A percentile compares a stretch with the other conserved stretches of the same genome.
These are phyloP conservation scores for Beauveria sp. DNA, from an alignment of 2,329 filamentous ascomycete genomes.

Conservation along the genomic window DNA sequence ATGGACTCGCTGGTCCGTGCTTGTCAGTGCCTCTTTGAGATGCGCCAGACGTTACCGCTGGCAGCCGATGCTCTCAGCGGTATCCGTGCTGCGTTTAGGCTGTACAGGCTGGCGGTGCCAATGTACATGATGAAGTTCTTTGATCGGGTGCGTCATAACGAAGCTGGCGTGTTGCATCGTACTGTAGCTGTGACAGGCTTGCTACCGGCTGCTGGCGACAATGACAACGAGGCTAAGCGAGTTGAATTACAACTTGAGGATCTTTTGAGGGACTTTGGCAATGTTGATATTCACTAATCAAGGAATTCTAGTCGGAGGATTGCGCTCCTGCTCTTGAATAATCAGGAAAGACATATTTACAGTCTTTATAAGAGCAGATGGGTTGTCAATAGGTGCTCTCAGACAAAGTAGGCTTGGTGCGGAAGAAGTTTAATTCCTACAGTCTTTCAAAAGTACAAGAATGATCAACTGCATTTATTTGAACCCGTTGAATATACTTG, in stretches of 20 bases:
- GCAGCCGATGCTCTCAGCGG: background rate
- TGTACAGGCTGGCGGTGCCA: background rate
- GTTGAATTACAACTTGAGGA: background rate
- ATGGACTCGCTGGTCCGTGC: background rate
- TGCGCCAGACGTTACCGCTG: background rate
- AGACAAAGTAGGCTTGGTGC: too few relatives aligned
- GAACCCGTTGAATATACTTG: too few relatives aligned
- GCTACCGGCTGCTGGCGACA: background rate
- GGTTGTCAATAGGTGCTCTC: too few relatives aligned
- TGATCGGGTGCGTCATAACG: background rate
- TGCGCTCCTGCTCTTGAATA: too few relatives aligned
- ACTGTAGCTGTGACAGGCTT: background rate
- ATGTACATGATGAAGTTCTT: background rate
- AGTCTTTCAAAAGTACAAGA: too few relatives aligned
- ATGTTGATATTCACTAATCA: background rate
- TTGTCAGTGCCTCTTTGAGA: background rate
- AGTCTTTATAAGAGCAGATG: too few relatives aligned
- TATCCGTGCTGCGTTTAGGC: background rate
- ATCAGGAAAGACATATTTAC: too few relatives aligned
- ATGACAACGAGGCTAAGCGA: background rate
- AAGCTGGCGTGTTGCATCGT: background rate
- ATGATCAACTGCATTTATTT: too few relatives aligned
- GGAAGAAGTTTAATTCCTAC: too few relatives aligned
- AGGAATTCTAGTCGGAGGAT: background rate
- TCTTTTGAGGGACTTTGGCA: background rate